A percentile compares a stretch with the other conserved stretches of the same genome.
These are phyloP conservation scores for Termitomyces sp. DNA, from an alignment of 768 basidiomycete genomes.

Conservation along the genomic window DNA sequence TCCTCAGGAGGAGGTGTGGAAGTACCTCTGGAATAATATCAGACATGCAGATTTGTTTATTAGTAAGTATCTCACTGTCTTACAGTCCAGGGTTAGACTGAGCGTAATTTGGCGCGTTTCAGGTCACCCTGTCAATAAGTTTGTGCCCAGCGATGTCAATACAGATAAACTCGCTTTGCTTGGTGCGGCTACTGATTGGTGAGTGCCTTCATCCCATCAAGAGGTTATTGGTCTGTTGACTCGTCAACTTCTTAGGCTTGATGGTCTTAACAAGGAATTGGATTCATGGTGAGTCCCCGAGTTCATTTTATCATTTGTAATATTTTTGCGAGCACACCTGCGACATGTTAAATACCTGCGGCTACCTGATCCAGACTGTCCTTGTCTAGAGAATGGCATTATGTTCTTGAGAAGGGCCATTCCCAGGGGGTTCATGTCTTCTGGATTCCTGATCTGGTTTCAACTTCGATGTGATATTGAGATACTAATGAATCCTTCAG, in stretches of 20 bases:
- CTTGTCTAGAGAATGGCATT: background rate
- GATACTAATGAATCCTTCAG: slow-evolving; percentile 14
- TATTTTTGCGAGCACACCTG: background rate
- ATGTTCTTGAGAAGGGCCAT: background rate
- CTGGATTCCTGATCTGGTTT: background rate
- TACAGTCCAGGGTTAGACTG: background rate
- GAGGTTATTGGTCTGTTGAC: background rate
- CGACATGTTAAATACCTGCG: background rate
- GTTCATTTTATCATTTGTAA: background rate
- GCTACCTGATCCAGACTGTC: background rate
- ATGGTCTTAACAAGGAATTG: slow-evolving; percentile 92
- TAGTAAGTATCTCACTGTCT: slow-evolving; percentile 37
- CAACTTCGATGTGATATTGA: background rate
- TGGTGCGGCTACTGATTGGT: slow-evolving; percentile 86
- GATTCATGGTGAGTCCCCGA: slow-evolving; percentile 39
- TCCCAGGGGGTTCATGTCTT: background rate
- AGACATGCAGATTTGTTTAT: slow-evolving; percentile 87
- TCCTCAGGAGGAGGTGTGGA: slow-evolving; percentile 89
- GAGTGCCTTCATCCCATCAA: slow-evolving; percentile 16
- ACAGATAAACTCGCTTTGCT: slow-evolving; percentile 63
- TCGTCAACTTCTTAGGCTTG: slow-evolving; percentile 47
- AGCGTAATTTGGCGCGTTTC: background rate
- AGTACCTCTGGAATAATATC: slow-evolving; percentile 93
- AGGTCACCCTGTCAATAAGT: slow-evolving; percentile 89
- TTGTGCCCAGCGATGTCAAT: slow-evolving; percentile 84